phyloP scores from a whole-genome alignment of 73 alveolate genomes.

The Symbiodinium pilosum region DNA sequence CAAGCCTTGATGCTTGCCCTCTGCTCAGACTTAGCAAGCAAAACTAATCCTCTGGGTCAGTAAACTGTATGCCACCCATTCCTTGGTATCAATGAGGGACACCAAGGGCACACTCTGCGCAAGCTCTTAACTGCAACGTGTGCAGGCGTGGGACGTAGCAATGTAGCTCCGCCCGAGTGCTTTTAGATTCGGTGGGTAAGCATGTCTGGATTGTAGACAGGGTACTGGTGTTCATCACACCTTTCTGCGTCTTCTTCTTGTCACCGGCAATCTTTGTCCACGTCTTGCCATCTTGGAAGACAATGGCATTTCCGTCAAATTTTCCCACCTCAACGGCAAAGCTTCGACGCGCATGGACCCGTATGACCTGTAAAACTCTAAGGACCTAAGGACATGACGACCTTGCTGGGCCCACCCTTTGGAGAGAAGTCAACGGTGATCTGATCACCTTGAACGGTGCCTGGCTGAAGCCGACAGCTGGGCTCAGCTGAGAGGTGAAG shows the following conservation, averaged over 20 bases:
- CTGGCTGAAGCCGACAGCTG: neutral
- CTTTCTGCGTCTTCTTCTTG: neutral
- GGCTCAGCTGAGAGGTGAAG: neutral
- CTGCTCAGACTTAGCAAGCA: neutral
- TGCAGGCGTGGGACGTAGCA: no score
- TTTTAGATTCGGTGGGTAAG: neutral
- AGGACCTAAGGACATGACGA: neutral
- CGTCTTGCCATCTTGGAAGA: conserved; percentile 40
- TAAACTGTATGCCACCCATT: conserved; percentile 54
- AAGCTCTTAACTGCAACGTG: no score
- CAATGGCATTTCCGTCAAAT: conserved; percentile 55
- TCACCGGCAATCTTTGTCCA: conserved; percentile 58
- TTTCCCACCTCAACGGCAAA: conserved; percentile 36
- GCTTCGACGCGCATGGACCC: neutral
- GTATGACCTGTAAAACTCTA: neutral
- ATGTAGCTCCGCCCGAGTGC: no score
- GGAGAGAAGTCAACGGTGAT: conserved; percentile 65
- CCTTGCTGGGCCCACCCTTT: conserved; percentile 52
- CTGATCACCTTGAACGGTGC: conserved; percentile 49
- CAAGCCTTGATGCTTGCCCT: no score
- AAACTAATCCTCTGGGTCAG: conserved; percentile 59
- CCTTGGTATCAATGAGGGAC: conserved; percentile 14
- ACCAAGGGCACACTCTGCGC: no score
- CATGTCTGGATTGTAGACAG: no score
- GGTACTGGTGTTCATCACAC: neutral